phyloP scores from a whole-genome alignment of 495 filamentous ascomycete genomes.

The Collariella sp. region DNA sequence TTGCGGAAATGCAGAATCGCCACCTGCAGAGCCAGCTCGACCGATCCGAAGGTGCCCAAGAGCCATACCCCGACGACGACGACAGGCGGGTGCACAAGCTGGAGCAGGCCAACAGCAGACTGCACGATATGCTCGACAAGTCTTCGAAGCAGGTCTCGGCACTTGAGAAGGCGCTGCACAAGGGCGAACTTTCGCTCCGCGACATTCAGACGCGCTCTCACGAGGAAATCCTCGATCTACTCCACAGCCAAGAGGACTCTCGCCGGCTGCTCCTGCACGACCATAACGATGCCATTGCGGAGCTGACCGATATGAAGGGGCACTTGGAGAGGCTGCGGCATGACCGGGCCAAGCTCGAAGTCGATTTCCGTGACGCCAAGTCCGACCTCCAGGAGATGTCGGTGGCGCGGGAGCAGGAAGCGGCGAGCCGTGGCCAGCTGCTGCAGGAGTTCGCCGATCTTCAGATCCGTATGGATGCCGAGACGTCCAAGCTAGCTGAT shows the following conservation, averaged over 20 bases:
- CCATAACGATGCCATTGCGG: conserved; percentile 76
- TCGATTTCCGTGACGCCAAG: conserved; percentile 78
- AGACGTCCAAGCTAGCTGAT: conserved; percentile 77
- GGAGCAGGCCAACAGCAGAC: conserved; percentile 81
- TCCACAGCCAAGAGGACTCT: conserved; percentile 89
- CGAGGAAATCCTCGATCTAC: conserved; percentile 87
- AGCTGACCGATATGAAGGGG: conserved; percentile 75
- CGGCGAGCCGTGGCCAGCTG: conserved; percentile 72
- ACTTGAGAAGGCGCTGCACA: conserved; percentile 76
- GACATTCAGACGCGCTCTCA: conserved; percentile 91
- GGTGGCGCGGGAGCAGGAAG: conserved; percentile 71
- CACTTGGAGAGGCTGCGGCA: conserved; percentile 81
- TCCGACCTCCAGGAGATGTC: conserved; percentile 78
- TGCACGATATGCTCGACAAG: conserved; percentile 93
- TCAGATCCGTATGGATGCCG: conserved; percentile 85
- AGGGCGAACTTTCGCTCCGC: conserved; percentile 80
- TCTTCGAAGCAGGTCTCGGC: conserved; percentile 88
- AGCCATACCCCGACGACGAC: conserved; percentile 67
- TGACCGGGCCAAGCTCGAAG: conserved; percentile 65
- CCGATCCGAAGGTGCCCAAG: conserved; percentile 46
- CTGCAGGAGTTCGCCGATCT: conserved; percentile 89
- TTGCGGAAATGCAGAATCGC: conserved; percentile 92
- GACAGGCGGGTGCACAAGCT: conserved; percentile 83
- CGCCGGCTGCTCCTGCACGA: conserved; percentile 69
- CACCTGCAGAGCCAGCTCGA: conserved; percentile 87